A percentile compares a stretch with the other conserved stretches of the same genome.
These are phyloP conservation scores for Epichloe gansuensis DNA, from an alignment of 2,329 filamentous ascomycete species.

Conservation along the genomic window DNA sequence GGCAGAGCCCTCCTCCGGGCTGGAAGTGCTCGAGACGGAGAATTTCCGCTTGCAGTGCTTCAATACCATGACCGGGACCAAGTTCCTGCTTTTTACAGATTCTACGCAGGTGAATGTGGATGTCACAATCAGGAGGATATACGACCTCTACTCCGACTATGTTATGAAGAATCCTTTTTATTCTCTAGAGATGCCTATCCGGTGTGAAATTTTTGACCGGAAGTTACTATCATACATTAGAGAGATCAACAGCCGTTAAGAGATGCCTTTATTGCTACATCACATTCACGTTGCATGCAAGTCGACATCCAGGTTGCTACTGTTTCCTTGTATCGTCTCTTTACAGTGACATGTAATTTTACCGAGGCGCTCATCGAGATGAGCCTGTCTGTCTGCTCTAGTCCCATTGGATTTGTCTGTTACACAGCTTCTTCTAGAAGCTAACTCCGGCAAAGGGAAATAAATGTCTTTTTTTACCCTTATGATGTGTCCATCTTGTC, in stretches of 20 bases:
- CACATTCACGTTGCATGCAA: background rate
- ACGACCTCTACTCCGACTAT: conserved; percentile 91
- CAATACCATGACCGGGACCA: conserved; percentile 84
- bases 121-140: conserved; percentile 67
- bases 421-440: conserved; percentile 21
- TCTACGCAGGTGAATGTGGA: conserved; percentile 78
- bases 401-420: background rate
- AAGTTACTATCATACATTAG: conserved; percentile 72
- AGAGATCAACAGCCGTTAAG: conserved; percentile 48
- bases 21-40: conserved; percentile 87
- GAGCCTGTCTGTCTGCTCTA: background rate
- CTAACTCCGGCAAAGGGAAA: conserved; percentile 2
- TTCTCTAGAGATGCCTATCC: conserved; percentile 90
- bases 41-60: conserved; percentile 95
- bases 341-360: too few relatives aligned
- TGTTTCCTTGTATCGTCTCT: too few relatives aligned
- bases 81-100: conserved; percentile 93
- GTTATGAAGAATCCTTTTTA: conserved; percentile 99
- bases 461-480: conserved; percentile 16
- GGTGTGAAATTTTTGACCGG: conserved; percentile 90
- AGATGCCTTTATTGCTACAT: background rate
- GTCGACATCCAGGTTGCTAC: too few relatives aligned
- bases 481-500: conserved; percentile 86
- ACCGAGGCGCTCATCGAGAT: too few relatives aligned
- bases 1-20: conserved; percentile 57